A percentile compares a stretch with the other conserved stretches of the same genome.
Conservation (phyloP, 2,329 filamentous ascomycete genomes). For the Delphinella strobiligena region DNA sequence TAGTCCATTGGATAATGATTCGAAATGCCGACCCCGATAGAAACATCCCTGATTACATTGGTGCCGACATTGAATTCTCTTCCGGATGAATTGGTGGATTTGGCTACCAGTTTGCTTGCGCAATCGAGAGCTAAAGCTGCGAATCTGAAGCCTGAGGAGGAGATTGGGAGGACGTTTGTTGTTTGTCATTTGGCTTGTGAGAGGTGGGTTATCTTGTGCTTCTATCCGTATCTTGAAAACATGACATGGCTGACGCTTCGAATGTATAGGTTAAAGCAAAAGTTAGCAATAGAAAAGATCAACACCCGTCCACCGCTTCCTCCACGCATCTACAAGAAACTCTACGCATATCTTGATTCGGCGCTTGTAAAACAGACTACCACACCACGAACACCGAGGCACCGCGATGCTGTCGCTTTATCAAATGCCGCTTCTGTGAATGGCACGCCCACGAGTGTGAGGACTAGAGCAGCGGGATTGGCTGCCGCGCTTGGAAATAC, state of each 20-base stretch:
- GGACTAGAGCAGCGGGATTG: slow-evolving; percentile 2
- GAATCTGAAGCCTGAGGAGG: slow-evolving; percentile 72
- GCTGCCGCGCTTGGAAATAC: background rate
- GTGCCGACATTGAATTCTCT: slow-evolving; percentile 62
- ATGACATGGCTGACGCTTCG: no score
- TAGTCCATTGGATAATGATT: no score
- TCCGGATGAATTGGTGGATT: slow-evolving; percentile 56
- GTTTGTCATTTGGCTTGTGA: slow-evolving; percentile 87
- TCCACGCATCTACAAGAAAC: slow-evolving; percentile 69
- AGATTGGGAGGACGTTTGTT: slow-evolving; percentile 71
- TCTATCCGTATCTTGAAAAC: slow-evolving; percentile 6
- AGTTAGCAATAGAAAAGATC: slow-evolving; percentile 64
- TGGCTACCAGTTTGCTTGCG: slow-evolving; percentile 61
- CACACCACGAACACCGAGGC: slow-evolving; percentile 25
- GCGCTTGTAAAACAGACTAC: slow-evolving; percentile 38
- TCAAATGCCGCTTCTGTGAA: background rate
- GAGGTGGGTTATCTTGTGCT: slow-evolving; percentile 41
- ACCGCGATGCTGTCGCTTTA: slow-evolving; percentile 5
- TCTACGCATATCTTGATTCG: slow-evolving; percentile 69
- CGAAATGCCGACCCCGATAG: slow-evolving; percentile 58
- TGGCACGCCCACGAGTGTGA: slow-evolving; percentile 1
- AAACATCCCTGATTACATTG: slow-evolving; percentile 60
- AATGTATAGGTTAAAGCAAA: slow-evolving; percentile 60
- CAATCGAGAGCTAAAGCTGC: slow-evolving; percentile 69
- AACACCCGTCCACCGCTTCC: slow-evolving; percentile 65